Conservation (phyloP, 1,284 basidiomycete genomes). For the Schizopora paradoxa region DNA sequence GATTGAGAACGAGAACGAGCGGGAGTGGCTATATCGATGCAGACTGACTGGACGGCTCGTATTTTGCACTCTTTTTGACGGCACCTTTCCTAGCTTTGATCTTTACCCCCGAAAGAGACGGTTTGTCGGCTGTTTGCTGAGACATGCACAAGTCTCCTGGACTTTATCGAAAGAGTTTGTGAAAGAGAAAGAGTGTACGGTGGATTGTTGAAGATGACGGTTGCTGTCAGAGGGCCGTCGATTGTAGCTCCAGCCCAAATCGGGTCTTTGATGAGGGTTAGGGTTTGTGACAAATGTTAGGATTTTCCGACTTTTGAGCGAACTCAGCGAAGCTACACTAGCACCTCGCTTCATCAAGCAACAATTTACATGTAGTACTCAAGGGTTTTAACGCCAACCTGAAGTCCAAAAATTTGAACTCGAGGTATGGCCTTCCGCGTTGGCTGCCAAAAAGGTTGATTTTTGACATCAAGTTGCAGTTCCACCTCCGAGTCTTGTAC, state of each 20-base stretch:
- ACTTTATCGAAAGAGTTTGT: slow-evolving; percentile 1
- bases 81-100: slow-evolving; percentile 86
- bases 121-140: slow-evolving; percentile 77
- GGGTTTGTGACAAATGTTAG: neutral
- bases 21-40: slow-evolving; percentile 13
- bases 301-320: no score
- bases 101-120: slow-evolving; percentile 82
- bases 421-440: no score
- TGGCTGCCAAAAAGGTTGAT: no score
- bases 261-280: no score
- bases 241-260: neutral
- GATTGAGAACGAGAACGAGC: slow-evolving; percentile 19
- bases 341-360: no score
- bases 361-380: no score
- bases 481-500: no score
- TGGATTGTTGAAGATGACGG: neutral
- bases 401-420: no score
- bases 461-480: no score
- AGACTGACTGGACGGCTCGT: slow-evolving; percentile 69
- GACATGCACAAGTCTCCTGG: slow-evolving; percentile 60
- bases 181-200: slow-evolving; percentile 1
- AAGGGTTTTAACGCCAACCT: no score
- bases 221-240: neutral
- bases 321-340: no score
- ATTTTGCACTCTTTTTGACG: slow-evolving; percentile 83